Evolutionary conservation across 2,329 filamentous ascomycete species (phyloP).

Genomic region (Fusarium buharicum): DNA sequence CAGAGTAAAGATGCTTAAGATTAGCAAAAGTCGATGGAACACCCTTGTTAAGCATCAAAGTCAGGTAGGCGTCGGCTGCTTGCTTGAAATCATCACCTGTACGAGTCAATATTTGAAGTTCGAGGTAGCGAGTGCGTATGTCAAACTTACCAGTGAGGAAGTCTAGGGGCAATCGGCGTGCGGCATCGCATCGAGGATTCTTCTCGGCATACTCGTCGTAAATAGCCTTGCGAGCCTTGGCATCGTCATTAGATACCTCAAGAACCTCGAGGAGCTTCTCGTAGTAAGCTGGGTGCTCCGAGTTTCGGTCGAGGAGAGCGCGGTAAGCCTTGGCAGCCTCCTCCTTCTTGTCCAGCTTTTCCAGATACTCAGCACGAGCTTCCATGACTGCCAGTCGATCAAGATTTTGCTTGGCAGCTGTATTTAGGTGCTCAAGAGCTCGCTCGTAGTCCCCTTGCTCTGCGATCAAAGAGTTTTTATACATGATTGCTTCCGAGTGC

Average conservation of each 20-base stretch:
- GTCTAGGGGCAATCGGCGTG: slow-evolving; percentile 86
- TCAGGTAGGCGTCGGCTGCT: slow-evolving; percentile 81
- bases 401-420: slow-evolving; percentile 78
- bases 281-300: slow-evolving; percentile 89
- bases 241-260: slow-evolving; percentile 67
- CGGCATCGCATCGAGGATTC: slow-evolving; percentile 84
- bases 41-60: slow-evolving; percentile 87
- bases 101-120: slow-evolving; percentile 33
- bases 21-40: slow-evolving; percentile 97
- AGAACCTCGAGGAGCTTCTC: slow-evolving; percentile 77
- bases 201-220: slow-evolving; percentile 82
- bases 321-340: slow-evolving; percentile 87
- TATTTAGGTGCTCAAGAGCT: slow-evolving; percentile 87
- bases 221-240: slow-evolving; percentile 74
- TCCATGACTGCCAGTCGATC: slow-evolving; percentile 90
- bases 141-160: slow-evolving; percentile 75
- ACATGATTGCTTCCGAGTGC: slow-evolving; percentile 91
- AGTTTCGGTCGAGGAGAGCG: slow-evolving; percentile 83
- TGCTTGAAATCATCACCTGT: slow-evolving; percentile 80
- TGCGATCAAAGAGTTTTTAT: slow-evolving; percentile 94
- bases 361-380: slow-evolving; percentile 83
- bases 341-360: slow-evolving; percentile 78
- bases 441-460: slow-evolving; percentile 85
- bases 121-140: not conserved
- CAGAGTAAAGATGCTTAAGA: slow-evolving; percentile 89